Percentiles rank a stretch among this genome's conserved stretches.
phyloP scores from a whole-genome alignment of 805 yeast genomes.

The Groenewaldozyma tartarivorans region DNA sequence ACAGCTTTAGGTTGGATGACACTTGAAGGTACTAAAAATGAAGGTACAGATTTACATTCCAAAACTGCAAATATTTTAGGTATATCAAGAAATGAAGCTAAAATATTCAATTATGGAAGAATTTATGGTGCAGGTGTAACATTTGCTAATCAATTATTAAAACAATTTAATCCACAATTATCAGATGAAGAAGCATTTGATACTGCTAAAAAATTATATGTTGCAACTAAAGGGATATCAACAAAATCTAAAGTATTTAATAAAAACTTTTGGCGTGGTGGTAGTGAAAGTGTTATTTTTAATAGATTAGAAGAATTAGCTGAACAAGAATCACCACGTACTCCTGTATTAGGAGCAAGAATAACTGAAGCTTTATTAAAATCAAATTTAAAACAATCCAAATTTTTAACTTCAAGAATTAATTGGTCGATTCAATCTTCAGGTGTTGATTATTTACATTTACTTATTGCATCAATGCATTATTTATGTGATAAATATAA shows the following conservation, averaged over 20 bases:
- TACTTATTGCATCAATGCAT: constrained; percentile 79
- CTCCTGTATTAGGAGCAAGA: constrained; percentile 90
- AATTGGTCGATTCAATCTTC: constrained; percentile 98
- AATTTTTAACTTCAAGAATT: constrained; percentile 76
- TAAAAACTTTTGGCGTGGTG: constrained; percentile 51
- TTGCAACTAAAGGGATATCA: constrained; percentile 71
- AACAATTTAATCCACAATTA: constrained; percentile 69
- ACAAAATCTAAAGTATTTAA: constrained; percentile 23
- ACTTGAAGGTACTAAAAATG: constrained; percentile 83
- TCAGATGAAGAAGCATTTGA: constrained; percentile 55
- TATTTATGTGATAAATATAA: constrained; percentile 56
- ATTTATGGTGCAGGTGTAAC: constrained; percentile 96
- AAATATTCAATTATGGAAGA: constrained; percentile 91
- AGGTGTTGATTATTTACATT: constrained; percentile 92
- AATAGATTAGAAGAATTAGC: constrained; percentile 85
- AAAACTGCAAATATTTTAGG: constrained; percentile 87
- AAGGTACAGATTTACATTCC: constrained; percentile 91
- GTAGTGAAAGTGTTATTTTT: constrained; percentile 87
- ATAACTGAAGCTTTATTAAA: constrained; percentile 75
- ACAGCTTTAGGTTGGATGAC: constrained; percentile 99
- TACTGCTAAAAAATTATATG: constrained; percentile 60
- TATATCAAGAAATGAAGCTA: constrained; percentile 84
- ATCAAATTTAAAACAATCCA: constrained; percentile 50
- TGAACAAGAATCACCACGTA: constrained; percentile 64
- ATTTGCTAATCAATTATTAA: constrained; percentile 76